These are phyloP conservation scores for Ceratocystis ficicola DNA, from an alignment of 2,329 filamentous ascomycete genomes.

Conservation along the genomic window DNA sequence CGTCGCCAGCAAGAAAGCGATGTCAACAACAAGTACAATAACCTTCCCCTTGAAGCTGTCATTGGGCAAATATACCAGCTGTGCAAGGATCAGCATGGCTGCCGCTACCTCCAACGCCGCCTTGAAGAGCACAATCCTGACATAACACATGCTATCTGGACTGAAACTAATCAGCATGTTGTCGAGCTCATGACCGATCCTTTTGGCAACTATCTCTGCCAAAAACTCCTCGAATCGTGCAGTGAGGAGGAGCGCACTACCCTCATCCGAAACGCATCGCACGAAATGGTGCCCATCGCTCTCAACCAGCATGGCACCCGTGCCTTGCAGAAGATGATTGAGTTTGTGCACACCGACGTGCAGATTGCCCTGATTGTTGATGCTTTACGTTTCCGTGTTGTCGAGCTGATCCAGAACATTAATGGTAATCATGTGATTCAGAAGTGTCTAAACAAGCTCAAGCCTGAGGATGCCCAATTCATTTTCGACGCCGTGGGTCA, in stretches of 20 bases:
- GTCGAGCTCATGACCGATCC: conserved; percentile 98
- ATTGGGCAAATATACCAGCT: conserved; percentile 74
- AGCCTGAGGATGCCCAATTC: conserved; percentile 74
- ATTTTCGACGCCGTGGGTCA: conserved; percentile 90
- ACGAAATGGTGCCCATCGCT: conserved; percentile 82
- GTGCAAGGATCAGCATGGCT: conserved; percentile 97
- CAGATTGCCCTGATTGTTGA: conserved; percentile 82
- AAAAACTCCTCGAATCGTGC: conserved; percentile 92
- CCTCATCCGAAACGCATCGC: conserved; percentile 78
- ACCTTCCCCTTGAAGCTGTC: conserved; percentile 68
- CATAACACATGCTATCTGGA: conserved; percentile 83
- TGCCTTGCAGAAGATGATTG: conserved; percentile 98
- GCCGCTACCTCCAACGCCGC: conserved; percentile 93
- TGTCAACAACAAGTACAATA: conserved; percentile 70
- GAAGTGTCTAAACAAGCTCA: conserved; percentile 94
- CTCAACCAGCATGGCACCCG: conserved; percentile 95
- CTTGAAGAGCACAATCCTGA: conserved; percentile 78
- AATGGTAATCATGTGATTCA: conserved; percentile 99
- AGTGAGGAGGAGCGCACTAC: conserved; percentile 89
- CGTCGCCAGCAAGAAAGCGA: conserved; percentile 64
- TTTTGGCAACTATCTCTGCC: conserved; percentile 97
- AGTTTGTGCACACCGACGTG: conserved; percentile 74
- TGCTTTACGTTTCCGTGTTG: conserved; percentile 70
- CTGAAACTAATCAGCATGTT: conserved; percentile 85
- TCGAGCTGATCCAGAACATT: conserved; percentile 89